phyloP scores from a whole-genome alignment of 495 filamentous ascomycete genomes.

The Penicillium paradoxum region DNA sequence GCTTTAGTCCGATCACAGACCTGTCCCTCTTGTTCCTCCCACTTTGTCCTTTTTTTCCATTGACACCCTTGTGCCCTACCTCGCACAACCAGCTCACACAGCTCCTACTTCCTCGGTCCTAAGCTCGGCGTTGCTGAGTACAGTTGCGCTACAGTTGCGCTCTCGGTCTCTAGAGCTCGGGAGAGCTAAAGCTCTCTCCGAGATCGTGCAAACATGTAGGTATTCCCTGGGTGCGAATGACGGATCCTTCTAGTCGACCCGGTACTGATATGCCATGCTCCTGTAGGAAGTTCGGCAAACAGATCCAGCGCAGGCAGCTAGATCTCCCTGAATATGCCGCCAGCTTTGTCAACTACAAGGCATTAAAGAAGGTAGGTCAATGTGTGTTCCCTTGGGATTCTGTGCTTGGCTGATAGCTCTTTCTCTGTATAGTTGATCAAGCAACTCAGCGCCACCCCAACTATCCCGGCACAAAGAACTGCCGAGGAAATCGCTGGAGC shows the following conservation, averaged over 20 bases:
- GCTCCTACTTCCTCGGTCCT: neutral
- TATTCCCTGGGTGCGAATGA: neutral
- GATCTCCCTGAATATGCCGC: conserved; percentile 99
- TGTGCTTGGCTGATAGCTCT: conserved; percentile 14
- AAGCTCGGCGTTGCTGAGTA: conserved; percentile 1
- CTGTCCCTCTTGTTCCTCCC: neutral
- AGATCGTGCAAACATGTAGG: conserved; percentile 33
- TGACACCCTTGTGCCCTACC: neutral
- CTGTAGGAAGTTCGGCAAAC: conserved; percentile 97
- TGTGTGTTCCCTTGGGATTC: neutral
- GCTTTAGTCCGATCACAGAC: neutral
- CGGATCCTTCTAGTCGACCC: neutral
- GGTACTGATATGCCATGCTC: conserved; percentile 5
- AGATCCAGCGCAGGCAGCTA: conserved; percentile 96
- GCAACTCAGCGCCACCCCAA: conserved; percentile 86
- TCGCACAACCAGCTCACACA: neutral
- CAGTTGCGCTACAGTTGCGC: neutral
- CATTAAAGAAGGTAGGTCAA: conserved; percentile 79
- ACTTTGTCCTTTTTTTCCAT: conserved; percentile 3
- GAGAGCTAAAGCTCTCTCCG: conserved; percentile 18
- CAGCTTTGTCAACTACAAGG: conserved; percentile 99
- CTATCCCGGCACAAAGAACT: conserved; percentile 68
- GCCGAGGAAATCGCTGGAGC: conserved; percentile 41
- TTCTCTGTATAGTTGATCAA: conserved; percentile 77
- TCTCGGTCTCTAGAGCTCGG: conserved; percentile 13